Conservation (phyloP, 768 basidiomycete species). For the Collybiopsis confluens region DNA sequence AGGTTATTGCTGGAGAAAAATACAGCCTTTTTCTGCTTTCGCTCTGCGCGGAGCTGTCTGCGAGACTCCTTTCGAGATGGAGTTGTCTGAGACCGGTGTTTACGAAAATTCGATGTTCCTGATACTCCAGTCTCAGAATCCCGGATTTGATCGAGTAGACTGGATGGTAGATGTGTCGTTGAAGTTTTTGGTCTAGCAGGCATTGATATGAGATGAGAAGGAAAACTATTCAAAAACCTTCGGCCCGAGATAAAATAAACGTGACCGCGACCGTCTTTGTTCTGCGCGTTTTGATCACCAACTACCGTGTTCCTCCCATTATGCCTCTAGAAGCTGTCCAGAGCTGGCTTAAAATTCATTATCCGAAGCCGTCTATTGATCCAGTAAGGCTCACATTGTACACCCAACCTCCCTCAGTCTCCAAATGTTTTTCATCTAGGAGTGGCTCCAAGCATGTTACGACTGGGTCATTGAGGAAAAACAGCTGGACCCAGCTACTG, state of each 20-base stretch:
- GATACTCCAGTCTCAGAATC: conserved; percentile 5
- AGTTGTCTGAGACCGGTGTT: conserved; percentile 17
- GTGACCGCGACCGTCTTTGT: neutral
- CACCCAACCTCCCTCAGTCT: neutral
- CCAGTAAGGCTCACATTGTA: conserved; percentile 36
- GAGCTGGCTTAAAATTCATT: conserved; percentile 51
- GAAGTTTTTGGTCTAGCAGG: conserved; percentile 29
- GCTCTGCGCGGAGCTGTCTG: conserved; percentile 54
- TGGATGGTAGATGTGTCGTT: conserved; percentile 34
- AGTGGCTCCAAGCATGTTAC: conserved; percentile 75
- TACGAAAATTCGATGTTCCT: conserved; percentile 10
- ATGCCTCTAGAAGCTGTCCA: conserved; percentile 30
- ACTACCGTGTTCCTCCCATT: conserved; percentile 20
- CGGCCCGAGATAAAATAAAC: neutral
- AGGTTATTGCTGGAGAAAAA: conserved; percentile 39
- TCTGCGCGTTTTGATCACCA: neutral
- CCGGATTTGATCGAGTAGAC: conserved; percentile 25
- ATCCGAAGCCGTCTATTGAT: conserved; percentile 62
- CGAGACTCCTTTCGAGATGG: conserved; percentile 57
- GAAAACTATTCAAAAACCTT: neutral
- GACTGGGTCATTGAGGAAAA: conserved; percentile 53
- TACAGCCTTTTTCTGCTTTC: conserved; percentile 60
- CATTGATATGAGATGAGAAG: no score
- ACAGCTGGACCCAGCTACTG: conserved; percentile 38
- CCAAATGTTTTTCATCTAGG: conserved; percentile 34